Evolutionary conservation across 129 eudicot species (phyloP).

Genomic region (Centrapalus pauciflorus): DNA sequence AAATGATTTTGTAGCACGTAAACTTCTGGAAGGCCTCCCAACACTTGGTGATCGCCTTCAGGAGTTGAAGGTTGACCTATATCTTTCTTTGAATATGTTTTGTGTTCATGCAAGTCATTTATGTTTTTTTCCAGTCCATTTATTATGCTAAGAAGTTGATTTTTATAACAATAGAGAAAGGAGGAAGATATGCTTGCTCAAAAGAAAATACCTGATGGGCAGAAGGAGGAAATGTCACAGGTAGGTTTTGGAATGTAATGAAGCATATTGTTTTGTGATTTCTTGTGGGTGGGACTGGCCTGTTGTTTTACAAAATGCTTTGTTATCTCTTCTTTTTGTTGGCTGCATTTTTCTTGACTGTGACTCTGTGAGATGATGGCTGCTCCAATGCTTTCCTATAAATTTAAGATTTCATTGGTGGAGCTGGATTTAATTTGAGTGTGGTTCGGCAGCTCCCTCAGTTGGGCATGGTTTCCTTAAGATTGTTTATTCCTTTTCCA

Average conservation of each 20-base stretch:
- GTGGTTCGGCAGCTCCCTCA: not conserved
- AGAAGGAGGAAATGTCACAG: constrained; percentile 98
- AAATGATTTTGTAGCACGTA: constrained; percentile 40
- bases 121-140: constrained; percentile 1
- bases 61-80: constrained; percentile 60
- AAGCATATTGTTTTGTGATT: not conserved
- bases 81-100: not conserved
- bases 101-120: not conserved
- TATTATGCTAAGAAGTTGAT: constrained; percentile 9
- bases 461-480: not conserved
- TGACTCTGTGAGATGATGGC: not conserved
- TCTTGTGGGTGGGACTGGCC: not conserved
- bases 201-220: constrained; percentile 93
- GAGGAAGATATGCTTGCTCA: constrained; percentile 99
- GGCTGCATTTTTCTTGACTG: not conserved
- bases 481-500: not conserved
- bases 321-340: not conserved
- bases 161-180: constrained; percentile 51
- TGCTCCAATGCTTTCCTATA: not conserved
- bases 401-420: not conserved
- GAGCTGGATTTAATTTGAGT: not conserved
- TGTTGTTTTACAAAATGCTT: not conserved
- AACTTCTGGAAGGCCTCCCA: constrained; percentile 58
- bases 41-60: constrained; percentile 84
- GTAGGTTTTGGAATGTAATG: constrained; percentile 37